Conservation (phyloP, 129 eudicot species). For the Logfia minima region DNA sequence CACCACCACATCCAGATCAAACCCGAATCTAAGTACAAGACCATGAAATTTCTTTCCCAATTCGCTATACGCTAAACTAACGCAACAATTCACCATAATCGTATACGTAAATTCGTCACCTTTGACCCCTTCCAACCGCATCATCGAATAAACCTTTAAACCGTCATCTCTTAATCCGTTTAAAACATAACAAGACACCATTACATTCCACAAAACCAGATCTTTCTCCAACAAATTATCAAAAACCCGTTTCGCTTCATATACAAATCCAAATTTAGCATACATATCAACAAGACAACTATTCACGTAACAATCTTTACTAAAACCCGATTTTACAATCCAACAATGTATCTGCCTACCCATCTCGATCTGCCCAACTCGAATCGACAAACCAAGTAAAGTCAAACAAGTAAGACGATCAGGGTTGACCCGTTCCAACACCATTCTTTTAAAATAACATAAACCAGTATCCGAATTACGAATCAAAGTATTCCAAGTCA, state of each 20-base stretch:
- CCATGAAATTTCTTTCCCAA: conserved; percentile 56
- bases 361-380: conserved; percentile 27
- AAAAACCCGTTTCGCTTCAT: conserved; percentile 47
- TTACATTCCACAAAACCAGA: conserved; percentile 73
- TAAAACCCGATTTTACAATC: conserved; percentile 45
- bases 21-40: conserved; percentile 38
- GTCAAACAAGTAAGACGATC: conserved; percentile 51
- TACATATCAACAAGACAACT: conserved; percentile 53
- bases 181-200: conserved; percentile 55
- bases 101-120: conserved; percentile 64
- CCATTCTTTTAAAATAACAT: conserved; percentile 51
- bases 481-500: conserved; percentile 52
- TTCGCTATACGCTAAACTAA: conserved; percentile 28
- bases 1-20: conserved; percentile 51
- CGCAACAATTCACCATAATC: conserved; percentile 49
- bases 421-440: conserved; percentile 40
- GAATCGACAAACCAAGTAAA: conserved; percentile 39
- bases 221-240: conserved; percentile 42
- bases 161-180: conserved; percentile 46
- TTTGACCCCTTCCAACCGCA: conserved; percentile 44
- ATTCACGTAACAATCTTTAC: conserved; percentile 43
- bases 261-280: conserved; percentile 55
- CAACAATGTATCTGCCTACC: conserved; percentile 54
- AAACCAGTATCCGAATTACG: conserved; percentile 40
- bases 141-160: conserved; percentile 41